These are phyloP conservation scores for Moesziomyces parantarcticus DNA, from an alignment of 1,284 basidiomycete species.

Conservation along the genomic window DNA sequence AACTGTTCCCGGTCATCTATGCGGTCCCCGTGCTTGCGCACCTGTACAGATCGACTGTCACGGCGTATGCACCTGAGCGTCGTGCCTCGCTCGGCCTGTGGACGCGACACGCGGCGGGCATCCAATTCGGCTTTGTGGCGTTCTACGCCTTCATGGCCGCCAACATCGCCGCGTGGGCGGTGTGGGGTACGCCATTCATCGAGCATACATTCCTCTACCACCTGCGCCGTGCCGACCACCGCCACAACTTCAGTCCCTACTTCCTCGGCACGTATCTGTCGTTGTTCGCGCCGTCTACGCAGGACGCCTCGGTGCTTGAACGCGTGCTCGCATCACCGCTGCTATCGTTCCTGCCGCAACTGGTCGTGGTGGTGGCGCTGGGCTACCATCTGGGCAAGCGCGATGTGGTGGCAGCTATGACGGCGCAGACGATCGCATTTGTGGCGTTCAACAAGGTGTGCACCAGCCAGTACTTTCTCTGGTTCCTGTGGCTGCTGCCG, in stretches of 20 bases:
- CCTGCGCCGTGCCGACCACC: conserved; percentile 86
- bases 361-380: conserved; percentile 75
- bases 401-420: conserved; percentile 82
- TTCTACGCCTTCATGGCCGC: conserved; percentile 78
- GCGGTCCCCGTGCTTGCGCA: conserved; percentile 79
- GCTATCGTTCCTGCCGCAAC: conserved; percentile 74
- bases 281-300: conserved; percentile 8
- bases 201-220: conserved; percentile 95
- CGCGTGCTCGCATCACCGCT: conserved; percentile 48
- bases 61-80: conserved; percentile 29
- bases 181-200: conserved; percentile 90
- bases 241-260: conserved; percentile 98
- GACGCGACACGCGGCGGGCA: conserved; percentile 69
- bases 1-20: conserved; percentile 86
- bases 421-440: conserved; percentile 89
- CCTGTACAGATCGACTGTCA: conserved; percentile 68
- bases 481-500: conserved; percentile 93
- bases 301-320: conserved; percentile 5
- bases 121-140: conserved; percentile 78
- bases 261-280: conserved; percentile 91
- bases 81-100: conserved; percentile 27
- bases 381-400: conserved; percentile 76
- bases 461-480: conserved; percentile 97
- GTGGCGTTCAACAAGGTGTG: conserved; percentile 98
- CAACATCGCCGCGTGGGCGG: conserved; percentile 70